A percentile compares a stretch with the other conserved stretches of the same genome.
These are phyloP conservation scores for Nigrospora oryzae DNA, from an alignment of 2,329 filamentous ascomycete genomes.

Conservation along the genomic window DNA sequence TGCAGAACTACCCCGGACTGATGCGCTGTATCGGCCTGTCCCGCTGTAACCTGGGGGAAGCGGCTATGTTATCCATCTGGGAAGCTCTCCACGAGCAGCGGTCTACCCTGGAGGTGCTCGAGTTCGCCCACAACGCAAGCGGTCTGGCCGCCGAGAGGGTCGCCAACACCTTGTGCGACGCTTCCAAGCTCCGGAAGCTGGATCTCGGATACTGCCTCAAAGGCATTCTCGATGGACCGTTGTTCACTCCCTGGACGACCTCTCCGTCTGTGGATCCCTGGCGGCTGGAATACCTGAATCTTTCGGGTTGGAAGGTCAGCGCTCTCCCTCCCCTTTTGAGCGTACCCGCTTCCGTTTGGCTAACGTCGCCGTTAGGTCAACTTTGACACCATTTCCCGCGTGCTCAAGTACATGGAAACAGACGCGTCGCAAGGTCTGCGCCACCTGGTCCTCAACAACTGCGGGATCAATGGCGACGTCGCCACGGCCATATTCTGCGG, in stretches of 20 bases:
- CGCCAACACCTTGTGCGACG: conserved; percentile 31
- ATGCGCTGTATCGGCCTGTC: conserved; percentile 42
- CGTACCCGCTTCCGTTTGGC: not conserved
- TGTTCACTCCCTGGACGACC: conserved; percentile 35
- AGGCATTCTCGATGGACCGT: conserved; percentile 31
- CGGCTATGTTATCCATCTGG: conserved; percentile 38
- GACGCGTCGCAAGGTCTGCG: conserved; percentile 31
- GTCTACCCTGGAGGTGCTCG: conserved; percentile 35
- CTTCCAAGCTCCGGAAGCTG: conserved; percentile 35
- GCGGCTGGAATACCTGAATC: conserved; percentile 43
- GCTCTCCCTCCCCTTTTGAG: not conserved
- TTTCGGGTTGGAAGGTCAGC: conserved; percentile 44
- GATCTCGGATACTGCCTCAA: conserved; percentile 44
- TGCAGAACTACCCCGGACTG: conserved; percentile 23
- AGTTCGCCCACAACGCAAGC: conserved; percentile 45
- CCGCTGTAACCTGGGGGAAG: conserved; percentile 41
- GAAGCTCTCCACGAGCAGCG: conserved; percentile 35
- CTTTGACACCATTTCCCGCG: conserved; percentile 34
- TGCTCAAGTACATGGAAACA: conserved; percentile 36
- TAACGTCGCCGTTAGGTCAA: conserved; percentile 30
- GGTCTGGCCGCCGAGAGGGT: conserved; percentile 39
- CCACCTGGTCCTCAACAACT: conserved; percentile 40
- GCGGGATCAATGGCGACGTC: conserved; percentile 40
- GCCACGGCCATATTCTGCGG: conserved; percentile 41
- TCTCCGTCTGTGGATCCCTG: conserved; percentile 25